Percentiles rank a stretch among this genome's conserved stretches.
phyloP scores from a whole-genome alignment of 2,329 filamentous ascomycete genomes.

The Sphaceloma murrayae region DNA sequence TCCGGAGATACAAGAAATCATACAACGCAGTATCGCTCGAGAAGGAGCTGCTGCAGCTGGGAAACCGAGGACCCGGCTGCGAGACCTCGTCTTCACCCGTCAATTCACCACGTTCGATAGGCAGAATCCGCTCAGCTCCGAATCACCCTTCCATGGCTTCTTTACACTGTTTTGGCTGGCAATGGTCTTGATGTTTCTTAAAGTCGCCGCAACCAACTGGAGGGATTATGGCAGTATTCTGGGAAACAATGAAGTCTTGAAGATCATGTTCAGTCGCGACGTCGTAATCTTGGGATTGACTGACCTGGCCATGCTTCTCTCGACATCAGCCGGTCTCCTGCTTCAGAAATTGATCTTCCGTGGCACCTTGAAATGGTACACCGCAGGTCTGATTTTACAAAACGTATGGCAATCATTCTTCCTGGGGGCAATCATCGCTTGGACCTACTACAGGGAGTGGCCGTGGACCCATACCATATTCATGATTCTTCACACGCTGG shows the following conservation, averaged over 20 bases:
- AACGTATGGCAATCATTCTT: slow-evolving; percentile 63
- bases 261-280: slow-evolving; percentile 54
- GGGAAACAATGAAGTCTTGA: slow-evolving; percentile 62
- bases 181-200: slow-evolving; percentile 56
- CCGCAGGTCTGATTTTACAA: slow-evolving; percentile 62
- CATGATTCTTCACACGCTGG: slow-evolving; percentile 62
- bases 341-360: slow-evolving; percentile 52
- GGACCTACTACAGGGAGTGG: slow-evolving; percentile 64
- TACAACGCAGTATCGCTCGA: slow-evolving; percentile 36
- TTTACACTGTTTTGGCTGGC: slow-evolving; percentile 71
- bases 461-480: slow-evolving; percentile 76
- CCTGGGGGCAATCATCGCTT: slow-evolving; percentile 51
- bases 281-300: slow-evolving; percentile 46
- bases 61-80: slow-evolving; percentile 33
- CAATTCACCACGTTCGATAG: slow-evolving; percentile 67
- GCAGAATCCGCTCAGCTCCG: slow-evolving; percentile 54
- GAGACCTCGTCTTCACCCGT: slow-evolving; percentile 59
- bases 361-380: slow-evolving; percentile 58
- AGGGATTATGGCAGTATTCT: slow-evolving; percentile 57
- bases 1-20: slow-evolving; percentile 39
- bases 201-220: slow-evolving; percentile 60
- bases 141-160: slow-evolving; percentile 68
- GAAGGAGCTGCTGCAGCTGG: slow-evolving; percentile 31
- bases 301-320: slow-evolving; percentile 59
- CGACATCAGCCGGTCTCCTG: slow-evolving; percentile 55